Evolutionary conservation across 2,329 filamentous ascomycete genomes (phyloP).

Genomic region (Beauveria rudraprayagi): DNA sequence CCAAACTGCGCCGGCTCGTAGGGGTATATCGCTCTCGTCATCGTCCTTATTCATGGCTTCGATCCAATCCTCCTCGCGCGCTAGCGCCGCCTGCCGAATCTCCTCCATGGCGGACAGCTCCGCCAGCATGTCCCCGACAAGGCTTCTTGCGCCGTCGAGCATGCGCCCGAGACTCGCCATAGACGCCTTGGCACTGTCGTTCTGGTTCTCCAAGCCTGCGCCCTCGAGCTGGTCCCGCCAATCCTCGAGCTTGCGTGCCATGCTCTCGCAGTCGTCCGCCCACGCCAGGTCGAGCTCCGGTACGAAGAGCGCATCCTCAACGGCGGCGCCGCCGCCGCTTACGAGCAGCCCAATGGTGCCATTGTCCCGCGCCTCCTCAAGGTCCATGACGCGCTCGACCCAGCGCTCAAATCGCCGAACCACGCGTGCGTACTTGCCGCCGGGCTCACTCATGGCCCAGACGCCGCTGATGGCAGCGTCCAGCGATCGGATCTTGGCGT

Average conservation of each 20-base stretch:
- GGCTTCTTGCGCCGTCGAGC: constrained; percentile 36
- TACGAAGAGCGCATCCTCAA: constrained; percentile 37
- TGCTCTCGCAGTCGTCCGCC: constrained; percentile 47
- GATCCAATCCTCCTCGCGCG: constrained; percentile 52
- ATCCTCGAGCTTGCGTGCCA: constrained; percentile 46
- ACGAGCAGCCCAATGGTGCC: constrained; percentile 26
- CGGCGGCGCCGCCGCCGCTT: constrained; percentile 4
- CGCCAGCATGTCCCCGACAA: constrained; percentile 52
- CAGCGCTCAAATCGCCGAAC: constrained; percentile 53
- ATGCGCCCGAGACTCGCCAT: constrained; percentile 37
- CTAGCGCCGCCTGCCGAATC: constrained; percentile 50
- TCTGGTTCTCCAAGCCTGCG: background rate
- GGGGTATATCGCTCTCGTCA: constrained; percentile 25
- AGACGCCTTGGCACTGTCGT: constrained; percentile 11
- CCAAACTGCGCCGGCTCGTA: constrained; percentile 41
- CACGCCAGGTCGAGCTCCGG: constrained; percentile 48
- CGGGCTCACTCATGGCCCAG: constrained; percentile 48
- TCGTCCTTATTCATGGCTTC: constrained; percentile 41
- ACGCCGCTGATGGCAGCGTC: constrained; percentile 49
- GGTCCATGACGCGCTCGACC: constrained; percentile 39
- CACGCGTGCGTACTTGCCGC: constrained; percentile 47
- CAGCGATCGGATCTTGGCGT: constrained; percentile 49
- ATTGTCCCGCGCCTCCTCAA: constrained; percentile 35
- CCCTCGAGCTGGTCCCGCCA: constrained; percentile 42
- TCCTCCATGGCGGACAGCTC: constrained; percentile 55